Evolutionary conservation across 192 early-diverging fungal species (phyloP).

Genomic region (Gryganskiella cystojenkinii): DNA sequence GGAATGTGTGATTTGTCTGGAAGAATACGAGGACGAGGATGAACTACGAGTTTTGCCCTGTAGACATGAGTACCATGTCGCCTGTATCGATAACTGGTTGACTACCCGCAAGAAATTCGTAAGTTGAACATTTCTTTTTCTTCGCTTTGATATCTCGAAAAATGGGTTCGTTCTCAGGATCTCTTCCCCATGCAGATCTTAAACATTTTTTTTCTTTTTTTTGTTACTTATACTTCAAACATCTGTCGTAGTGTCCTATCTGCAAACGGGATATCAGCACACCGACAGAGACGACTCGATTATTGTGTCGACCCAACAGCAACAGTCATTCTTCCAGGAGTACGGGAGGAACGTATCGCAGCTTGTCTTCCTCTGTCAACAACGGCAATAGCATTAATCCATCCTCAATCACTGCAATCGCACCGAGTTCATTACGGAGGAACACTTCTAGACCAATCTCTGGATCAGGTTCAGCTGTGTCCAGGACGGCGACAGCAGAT

Average conservation of each 20-base stretch:
- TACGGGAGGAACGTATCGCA: background rate
- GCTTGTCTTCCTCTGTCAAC: background rate
- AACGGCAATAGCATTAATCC: no score
- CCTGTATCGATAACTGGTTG: conserved; percentile 94
- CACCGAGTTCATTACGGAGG: background rate
- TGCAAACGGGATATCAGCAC: conserved; percentile 56
- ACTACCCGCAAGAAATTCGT: conserved; percentile 88
- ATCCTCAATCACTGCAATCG: background rate
- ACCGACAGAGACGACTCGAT: conserved; percentile 49
- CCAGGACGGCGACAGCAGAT: no score
- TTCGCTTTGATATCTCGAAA: conserved; percentile 12
- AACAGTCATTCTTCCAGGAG: background rate
- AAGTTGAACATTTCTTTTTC: conserved; percentile 54
- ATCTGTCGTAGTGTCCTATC: conserved; percentile 59
- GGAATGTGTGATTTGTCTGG: conserved; percentile 93
- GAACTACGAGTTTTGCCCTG: conserved; percentile 86
- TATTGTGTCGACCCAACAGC: conserved; percentile 11
- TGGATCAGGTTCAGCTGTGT: no score
- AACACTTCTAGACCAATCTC: no score
- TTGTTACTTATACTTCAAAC: background rate
- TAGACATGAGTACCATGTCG: conserved; percentile 87
- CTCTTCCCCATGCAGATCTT: background rate
- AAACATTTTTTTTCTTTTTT: background rate
- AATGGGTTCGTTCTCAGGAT: background rate
- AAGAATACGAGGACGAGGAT: conserved; percentile 86